Percentiles rank a stretch among this genome's conserved stretches.
These are phyloP conservation scores for Acanthamoeba royreba DNA, from an alignment of 208 protist genomes.

Conservation along the genomic window DNA sequence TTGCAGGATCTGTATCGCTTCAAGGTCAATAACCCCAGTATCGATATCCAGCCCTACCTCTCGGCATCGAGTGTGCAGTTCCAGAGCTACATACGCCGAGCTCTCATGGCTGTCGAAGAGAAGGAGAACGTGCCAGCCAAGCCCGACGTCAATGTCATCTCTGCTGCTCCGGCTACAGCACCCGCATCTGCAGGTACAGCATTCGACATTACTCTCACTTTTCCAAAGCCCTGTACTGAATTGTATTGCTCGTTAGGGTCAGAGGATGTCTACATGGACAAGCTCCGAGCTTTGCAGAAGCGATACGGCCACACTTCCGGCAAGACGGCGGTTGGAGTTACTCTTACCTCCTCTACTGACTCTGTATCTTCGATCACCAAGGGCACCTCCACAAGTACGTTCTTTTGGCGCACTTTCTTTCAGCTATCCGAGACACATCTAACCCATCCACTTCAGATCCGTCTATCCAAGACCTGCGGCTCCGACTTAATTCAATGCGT, in stretches of 20 bases:
- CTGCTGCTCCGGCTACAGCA: background rate
- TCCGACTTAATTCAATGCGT: background rate
- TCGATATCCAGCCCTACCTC: slow-evolving; percentile 42
- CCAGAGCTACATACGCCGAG: slow-evolving; percentile 26
- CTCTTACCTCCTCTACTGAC: background rate
- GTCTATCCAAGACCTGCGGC: slow-evolving; percentile 11
- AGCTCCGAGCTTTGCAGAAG: slow-evolving; percentile 26
- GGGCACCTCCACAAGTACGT: background rate
- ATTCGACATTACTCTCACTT: too few relatives aligned
- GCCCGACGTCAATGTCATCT: background rate
- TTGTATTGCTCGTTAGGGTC: background rate
- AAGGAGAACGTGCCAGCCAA: background rate
- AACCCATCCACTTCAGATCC: background rate
- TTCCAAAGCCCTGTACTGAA: background rate
- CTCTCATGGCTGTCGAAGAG: background rate
- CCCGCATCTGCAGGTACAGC: too few relatives aligned
- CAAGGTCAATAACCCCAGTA: background rate
- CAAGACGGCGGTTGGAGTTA: background rate
- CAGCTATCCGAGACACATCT: background rate
- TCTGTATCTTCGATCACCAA: background rate
- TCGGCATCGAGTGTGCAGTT: background rate
- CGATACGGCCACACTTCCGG: background rate
- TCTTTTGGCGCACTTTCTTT: background rate
- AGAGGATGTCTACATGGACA: slow-evolving; percentile 28
- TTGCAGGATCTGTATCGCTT: slow-evolving; percentile 8